Evolutionary conservation across 306 rosid genomes (phyloP), one percentile per base, ranked within the genome.

Genomic region (Casuarina cunninghamiana): DNA sequence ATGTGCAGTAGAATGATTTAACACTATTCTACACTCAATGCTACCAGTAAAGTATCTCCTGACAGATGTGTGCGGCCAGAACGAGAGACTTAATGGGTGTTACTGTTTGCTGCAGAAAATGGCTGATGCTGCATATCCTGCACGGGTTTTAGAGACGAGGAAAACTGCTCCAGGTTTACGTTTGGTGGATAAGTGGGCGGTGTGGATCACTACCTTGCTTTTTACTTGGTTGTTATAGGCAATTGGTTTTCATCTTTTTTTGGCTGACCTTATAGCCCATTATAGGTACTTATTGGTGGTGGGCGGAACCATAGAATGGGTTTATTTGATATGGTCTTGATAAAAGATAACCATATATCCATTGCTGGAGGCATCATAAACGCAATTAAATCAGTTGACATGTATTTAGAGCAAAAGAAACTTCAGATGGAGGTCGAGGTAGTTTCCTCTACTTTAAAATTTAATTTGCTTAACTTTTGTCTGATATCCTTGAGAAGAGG

Each of bases 101-200:
- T 75, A 12, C 48, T 65, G 80, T 73, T 76, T 86, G 75, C 60
- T 58, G 82, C 79, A 93, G 96, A 90, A 84, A 88, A 95, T 91
- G 97, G 96, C 93, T 53, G 88, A 85, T 85, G 93, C 91, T 82
- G 98, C 98, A 19, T 42, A 44, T 82, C 97, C 97, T 76, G 97
- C 98, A 5, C 74, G 85, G 79, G 78, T 92, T 1, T 77, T 89
- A 86, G 97, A 95, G 86, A 95, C 97, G 3, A 87, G 98, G 74
- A 95, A 95, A 89, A 92, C 97, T 78, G 97, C 96, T 57, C 97
- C 98, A 2, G 91, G 96, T 68, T 83, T 95, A 86, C 98, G 97
- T 58, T 84, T 93, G 81, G 89, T 89, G 89, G 97, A 95, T 75
- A 93, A 95, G 89, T 89, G 97, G 98, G 98, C 97, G 89, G 96